Percentiles rank a stretch among this genome's conserved stretches.
phyloP scores from a whole-genome alignment of 1,284 basidiomycete species.

The Malassezia cuniculi region DNA sequence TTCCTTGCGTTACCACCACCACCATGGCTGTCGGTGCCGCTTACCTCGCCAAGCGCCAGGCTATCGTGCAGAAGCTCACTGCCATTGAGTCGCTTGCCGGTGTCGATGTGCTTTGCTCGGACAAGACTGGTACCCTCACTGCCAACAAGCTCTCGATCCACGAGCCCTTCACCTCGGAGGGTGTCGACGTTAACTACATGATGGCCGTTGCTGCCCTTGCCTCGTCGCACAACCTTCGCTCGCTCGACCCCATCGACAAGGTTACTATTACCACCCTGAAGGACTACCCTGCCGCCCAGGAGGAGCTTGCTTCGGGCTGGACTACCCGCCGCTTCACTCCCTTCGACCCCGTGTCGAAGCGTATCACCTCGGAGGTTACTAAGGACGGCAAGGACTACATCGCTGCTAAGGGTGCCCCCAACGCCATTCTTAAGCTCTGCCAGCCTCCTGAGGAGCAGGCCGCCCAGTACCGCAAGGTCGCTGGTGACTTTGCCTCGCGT shows the following conservation, averaged over 20 bases:
- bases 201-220: slow-evolving; percentile 52
- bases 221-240: slow-evolving; percentile 52
- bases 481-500: slow-evolving; percentile 49
- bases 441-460: slow-evolving; percentile 47
- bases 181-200: slow-evolving; percentile 49
- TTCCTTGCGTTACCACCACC: slow-evolving; percentile 51
- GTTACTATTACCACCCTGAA: slow-evolving; percentile 52
- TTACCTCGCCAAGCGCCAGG: slow-evolving; percentile 51
- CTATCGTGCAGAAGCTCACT: slow-evolving; percentile 55
- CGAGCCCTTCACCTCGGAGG: slow-evolving; percentile 49
- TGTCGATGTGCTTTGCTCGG: slow-evolving; percentile 53
- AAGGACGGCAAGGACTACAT: slow-evolving; percentile 50
- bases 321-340: slow-evolving; percentile 51
- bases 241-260: slow-evolving; percentile 53
- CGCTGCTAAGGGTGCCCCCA: slow-evolving; percentile 53
- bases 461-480: slow-evolving; percentile 47
- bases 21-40: slow-evolving; percentile 53
- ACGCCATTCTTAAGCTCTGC: slow-evolving; percentile 51
- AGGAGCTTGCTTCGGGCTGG: slow-evolving; percentile 50
- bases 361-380: slow-evolving; percentile 53
- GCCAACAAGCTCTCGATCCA: slow-evolving; percentile 54
- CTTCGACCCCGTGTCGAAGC: slow-evolving; percentile 54
- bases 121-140: slow-evolving; percentile 53
- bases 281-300: slow-evolving; percentile 51
- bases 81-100: slow-evolving; percentile 54